Percentiles rank a stretch among this genome's conserved stretches.
These are phyloP conservation scores for Trametes versicolor DNA, from an alignment of 1,284 basidiomycete genomes.

Conservation along the genomic window DNA sequence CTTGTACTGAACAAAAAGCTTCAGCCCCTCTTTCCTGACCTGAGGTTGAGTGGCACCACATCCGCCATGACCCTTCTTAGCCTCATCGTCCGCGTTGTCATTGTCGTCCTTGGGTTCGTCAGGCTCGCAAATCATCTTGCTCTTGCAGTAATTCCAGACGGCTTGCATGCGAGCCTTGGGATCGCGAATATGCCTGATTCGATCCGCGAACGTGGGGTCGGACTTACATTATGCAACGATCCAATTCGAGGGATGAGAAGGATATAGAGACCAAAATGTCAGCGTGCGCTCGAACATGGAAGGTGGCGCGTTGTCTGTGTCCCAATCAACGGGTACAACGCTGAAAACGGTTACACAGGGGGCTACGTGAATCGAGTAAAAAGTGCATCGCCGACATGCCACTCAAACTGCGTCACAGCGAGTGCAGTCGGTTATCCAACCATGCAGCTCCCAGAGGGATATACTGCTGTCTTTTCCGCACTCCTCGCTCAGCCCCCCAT, in stretches of 20 bases:
- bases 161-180: slow-evolving; percentile 89
- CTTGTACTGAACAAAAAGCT: slow-evolving; percentile 97
- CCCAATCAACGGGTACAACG: slow-evolving; percentile 44
- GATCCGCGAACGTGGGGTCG: slow-evolving; percentile 84
- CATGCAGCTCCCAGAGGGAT: slow-evolving; percentile 44
- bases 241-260: slow-evolving; percentile 10
- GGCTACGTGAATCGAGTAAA: slow-evolving; percentile 63
- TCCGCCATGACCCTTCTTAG: slow-evolving; percentile 92
- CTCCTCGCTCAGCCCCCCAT: slow-evolving; percentile 95
- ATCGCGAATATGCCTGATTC: slow-evolving; percentile 87
- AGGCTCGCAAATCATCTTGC: slow-evolving; percentile 87
- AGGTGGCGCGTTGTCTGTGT: slow-evolving; percentile 18
- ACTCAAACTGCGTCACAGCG: slow-evolving; percentile 72
- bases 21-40: slow-evolving; percentile 95
- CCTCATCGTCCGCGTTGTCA: slow-evolving; percentile 78
- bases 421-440: slow-evolving; percentile 49
- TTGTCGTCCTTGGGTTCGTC: slow-evolving; percentile 90
- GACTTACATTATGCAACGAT: slow-evolving; percentile 61
- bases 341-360: slow-evolving; percentile 56
- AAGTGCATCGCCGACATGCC: slow-evolving; percentile 67
- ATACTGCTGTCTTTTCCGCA: slow-evolving; percentile 64
- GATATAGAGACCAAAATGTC: slow-evolving; percentile 55
- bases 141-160: slow-evolving; percentile 88
- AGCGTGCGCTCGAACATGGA: slow-evolving; percentile 53
- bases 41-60: slow-evolving; percentile 95